Evolutionary conservation across 192 early-diverging fungal genomes (phyloP).

Genomic region (Podila minutissima): DNA sequence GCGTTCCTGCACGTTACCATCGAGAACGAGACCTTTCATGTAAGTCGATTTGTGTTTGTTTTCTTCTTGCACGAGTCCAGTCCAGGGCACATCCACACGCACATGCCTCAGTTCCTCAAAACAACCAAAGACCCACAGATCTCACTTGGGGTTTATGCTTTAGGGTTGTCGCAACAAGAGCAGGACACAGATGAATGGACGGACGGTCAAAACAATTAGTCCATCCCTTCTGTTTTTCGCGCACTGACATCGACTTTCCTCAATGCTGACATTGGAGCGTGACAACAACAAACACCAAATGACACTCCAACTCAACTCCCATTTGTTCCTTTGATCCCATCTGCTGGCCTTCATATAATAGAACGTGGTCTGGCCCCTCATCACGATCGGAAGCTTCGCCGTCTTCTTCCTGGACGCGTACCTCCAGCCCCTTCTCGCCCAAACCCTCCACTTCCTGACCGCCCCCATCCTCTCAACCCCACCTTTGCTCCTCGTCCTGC

Average conservation of each 20-base stretch:
- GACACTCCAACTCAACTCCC: background rate
- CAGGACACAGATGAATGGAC: background rate
- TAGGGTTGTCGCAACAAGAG: too few relatives aligned
- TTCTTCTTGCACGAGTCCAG: background rate
- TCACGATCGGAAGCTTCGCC: conserved; percentile 34
- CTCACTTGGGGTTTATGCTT: too few relatives aligned
- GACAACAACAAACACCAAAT: background rate
- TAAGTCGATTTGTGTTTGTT: conserved; percentile 1
- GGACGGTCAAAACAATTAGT: background rate
- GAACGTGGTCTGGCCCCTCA: conserved; percentile 48
- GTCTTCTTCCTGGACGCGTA: conserved; percentile 42
- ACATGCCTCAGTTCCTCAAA: background rate
- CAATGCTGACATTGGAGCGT: background rate
- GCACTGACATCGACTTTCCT: background rate
- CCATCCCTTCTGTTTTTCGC: background rate
- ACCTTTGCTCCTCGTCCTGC: conserved; percentile 21
- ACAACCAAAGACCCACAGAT: too few relatives aligned
- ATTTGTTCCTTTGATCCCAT: background rate
- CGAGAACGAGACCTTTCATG: conserved; percentile 46
- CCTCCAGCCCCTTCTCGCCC: conserved; percentile 3
- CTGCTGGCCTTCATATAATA: background rate
- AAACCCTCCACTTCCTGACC: background rate
- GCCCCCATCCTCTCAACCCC: conserved; percentile 15
- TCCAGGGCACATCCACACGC: background rate
- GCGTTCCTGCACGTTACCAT: conserved; percentile 50